These are phyloP conservation scores for Pseudopyrenochaeta lycopersici DNA, from an alignment of 2,329 filamentous ascomycete species.

Conservation along the genomic window DNA sequence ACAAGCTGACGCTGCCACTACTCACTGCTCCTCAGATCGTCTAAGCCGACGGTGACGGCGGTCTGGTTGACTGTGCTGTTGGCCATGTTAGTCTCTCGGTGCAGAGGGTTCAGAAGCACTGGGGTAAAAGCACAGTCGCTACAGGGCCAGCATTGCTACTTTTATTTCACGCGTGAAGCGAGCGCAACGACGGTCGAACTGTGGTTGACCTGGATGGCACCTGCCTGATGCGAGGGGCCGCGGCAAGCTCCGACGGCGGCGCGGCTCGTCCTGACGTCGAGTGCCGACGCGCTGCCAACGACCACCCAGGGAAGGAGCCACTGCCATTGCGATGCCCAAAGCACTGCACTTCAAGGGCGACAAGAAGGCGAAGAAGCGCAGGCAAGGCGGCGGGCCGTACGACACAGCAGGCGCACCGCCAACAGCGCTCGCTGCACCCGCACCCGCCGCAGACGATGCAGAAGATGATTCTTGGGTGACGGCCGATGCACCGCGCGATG, in stretches of 20 bases:
- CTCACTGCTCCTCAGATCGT: slow-evolving; percentile 58
- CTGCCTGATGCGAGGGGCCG: slow-evolving; percentile 40
- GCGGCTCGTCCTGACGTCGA: slow-evolving; percentile 9
- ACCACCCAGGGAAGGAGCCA: no score
- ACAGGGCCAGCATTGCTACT: slow-evolving; percentile 9
- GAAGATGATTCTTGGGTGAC: slow-evolving; percentile 92
- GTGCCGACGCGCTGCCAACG: slow-evolving; percentile 15
- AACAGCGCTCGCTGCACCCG: slow-evolving; percentile 49
- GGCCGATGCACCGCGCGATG: slow-evolving; percentile 76
- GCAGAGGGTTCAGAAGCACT: not conserved
- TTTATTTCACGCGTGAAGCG: slow-evolving; percentile 25
- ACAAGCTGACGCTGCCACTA: slow-evolving; percentile 4
- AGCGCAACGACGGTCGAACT: slow-evolving; percentile 16
- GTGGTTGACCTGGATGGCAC: slow-evolving; percentile 25
- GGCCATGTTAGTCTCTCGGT: slow-evolving; percentile 16
- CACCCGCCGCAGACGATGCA: slow-evolving; percentile 55
- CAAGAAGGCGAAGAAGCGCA: slow-evolving; percentile 92
- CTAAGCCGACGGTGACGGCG: slow-evolving; percentile 44
- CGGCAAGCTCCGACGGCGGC: slow-evolving; percentile 29
- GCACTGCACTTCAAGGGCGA: slow-evolving; percentile 96
- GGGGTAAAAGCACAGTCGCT: not conserved
- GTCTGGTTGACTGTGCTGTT: slow-evolving; percentile 33
- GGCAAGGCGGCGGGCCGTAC: slow-evolving; percentile 69
- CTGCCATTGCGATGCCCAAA: slow-evolving; percentile 73
- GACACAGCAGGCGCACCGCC: slow-evolving; percentile 47